Percentiles rank a stretch among this genome's conserved stretches.
These are phyloP conservation scores for Phytophthora quininea DNA, from an alignment of 352 stramenopile species.

Conservation along the genomic window DNA sequence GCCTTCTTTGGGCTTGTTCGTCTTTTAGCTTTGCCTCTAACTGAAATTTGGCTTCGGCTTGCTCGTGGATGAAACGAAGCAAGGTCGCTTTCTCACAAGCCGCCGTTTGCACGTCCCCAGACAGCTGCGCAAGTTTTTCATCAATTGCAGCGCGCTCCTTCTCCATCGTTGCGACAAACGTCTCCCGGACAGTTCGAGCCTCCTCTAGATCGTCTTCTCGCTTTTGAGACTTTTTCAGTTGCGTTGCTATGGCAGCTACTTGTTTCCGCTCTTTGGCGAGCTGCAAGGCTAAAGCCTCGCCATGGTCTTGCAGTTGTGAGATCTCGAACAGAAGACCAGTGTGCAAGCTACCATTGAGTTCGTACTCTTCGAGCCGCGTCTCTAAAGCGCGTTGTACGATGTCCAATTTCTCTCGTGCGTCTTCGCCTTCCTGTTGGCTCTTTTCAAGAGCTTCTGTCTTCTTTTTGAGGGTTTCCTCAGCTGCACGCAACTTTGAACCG, in stretches of 20 bases:
- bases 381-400: conserved; percentile 79
- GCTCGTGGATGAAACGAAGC: conserved; percentile 78
- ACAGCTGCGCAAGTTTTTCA: conserved; percentile 45
- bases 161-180: conserved; percentile 59
- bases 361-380: conserved; percentile 64
- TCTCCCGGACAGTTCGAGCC: conserved; percentile 54
- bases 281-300: conserved; percentile 63
- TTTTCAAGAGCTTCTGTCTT: conserved; percentile 30
- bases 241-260: conserved; percentile 36
- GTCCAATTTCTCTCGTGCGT: conserved; percentile 56
- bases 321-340: conserved; percentile 82
- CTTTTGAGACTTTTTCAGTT: conserved; percentile 35
- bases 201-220: conserved; percentile 59
- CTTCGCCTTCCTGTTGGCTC: conserved; percentile 40
- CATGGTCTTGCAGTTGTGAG: conserved; percentile 72
- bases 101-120: conserved; percentile 57
- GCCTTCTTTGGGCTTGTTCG: conserved; percentile 47
- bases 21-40: conserved; percentile 61
- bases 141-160: conserved; percentile 51
- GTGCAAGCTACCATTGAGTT: conserved; percentile 73
- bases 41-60: conserved; percentile 72
- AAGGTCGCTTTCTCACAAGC: conserved; percentile 76
- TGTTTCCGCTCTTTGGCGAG: conserved; percentile 59
- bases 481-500: conserved; percentile 38
- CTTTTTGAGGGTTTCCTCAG: conserved; percentile 43